Conservation (phyloP, 2,329 filamentous ascomycete species). For the Fusarium sp. region DNA sequence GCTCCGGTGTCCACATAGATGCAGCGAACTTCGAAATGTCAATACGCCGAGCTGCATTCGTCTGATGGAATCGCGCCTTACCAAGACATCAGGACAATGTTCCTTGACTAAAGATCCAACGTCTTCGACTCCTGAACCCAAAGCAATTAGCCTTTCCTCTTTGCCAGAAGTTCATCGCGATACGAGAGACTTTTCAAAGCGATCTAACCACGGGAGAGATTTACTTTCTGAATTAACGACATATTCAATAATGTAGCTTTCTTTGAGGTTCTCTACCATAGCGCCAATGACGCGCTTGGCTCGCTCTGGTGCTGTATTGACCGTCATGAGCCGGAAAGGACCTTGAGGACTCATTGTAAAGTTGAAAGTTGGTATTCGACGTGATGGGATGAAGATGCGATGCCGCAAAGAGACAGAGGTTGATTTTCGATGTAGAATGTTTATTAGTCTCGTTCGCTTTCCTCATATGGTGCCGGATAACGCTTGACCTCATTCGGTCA, state of each 20-base stretch:
- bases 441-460: neutral
- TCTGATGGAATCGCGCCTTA: neutral
- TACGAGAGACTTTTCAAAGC: neutral
- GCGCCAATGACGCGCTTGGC: slow-evolving; percentile 72
- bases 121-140: neutral
- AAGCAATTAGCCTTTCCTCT: neutral
- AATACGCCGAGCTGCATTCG: neutral
- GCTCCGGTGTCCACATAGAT: slow-evolving; percentile 62
- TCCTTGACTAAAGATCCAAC: neutral
- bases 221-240: slow-evolving; percentile 64
- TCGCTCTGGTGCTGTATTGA: slow-evolving; percentile 74
- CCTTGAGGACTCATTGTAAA: slow-evolving; percentile 55
- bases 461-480: neutral
- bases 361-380: neutral
- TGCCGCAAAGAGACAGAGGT: neutral
- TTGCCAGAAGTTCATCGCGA: neutral
- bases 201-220: neutral
- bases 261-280: slow-evolving; percentile 70
- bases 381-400: neutral
- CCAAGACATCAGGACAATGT: slow-evolving; percentile 1
- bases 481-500: neutral
- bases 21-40: slow-evolving; percentile 64
- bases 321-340: slow-evolving; percentile 72
- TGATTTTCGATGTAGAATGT: neutral
- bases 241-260: slow-evolving; percentile 71